phyloP scores from a whole-genome alignment of 352 stramenopile species.

The Albugo candida region DNA sequence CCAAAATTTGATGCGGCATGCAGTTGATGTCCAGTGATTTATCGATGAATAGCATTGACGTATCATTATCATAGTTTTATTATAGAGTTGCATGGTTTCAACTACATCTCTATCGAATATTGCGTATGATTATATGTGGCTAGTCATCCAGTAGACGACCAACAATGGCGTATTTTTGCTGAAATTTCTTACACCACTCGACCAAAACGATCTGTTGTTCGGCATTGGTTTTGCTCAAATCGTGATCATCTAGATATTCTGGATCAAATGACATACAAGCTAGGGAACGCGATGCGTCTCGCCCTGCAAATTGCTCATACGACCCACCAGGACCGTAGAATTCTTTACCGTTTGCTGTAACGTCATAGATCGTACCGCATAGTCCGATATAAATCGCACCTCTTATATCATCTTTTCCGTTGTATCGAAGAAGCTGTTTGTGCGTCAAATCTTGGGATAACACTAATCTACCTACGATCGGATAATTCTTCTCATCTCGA shows the following conservation, averaged over 20 bases:
- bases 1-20: too few relatives aligned
- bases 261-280: conserved; percentile 90
- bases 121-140: too few relatives aligned
- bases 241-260: conserved; percentile 68
- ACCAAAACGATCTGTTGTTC: conserved; percentile 77
- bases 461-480: conserved; percentile 78
- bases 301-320: conserved; percentile 88
- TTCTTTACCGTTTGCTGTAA: conserved; percentile 66
- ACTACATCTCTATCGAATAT: too few relatives aligned
- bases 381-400: conserved; percentile 80
- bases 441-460: conserved; percentile 22
- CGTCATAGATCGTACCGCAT: conserved; percentile 84
- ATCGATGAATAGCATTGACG: too few relatives aligned
- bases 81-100: too few relatives aligned
- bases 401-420: conserved; percentile 38
- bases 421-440: conserved; percentile 44
- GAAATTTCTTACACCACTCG: conserved; percentile 89
- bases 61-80: too few relatives aligned
- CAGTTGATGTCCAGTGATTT: too few relatives aligned
- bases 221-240: conserved; percentile 58
- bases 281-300: conserved; percentile 82
- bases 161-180: conserved; percentile 83
- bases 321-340: conserved; percentile 84
- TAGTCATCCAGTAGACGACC: conserved; percentile 17
- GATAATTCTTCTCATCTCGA: conserved; percentile 69